A percentile compares a stretch with the other conserved stretches of the same genome.
phyloP scores from a whole-genome alignment of 441 rosid species.

The Mallotus repandus region DNA sequence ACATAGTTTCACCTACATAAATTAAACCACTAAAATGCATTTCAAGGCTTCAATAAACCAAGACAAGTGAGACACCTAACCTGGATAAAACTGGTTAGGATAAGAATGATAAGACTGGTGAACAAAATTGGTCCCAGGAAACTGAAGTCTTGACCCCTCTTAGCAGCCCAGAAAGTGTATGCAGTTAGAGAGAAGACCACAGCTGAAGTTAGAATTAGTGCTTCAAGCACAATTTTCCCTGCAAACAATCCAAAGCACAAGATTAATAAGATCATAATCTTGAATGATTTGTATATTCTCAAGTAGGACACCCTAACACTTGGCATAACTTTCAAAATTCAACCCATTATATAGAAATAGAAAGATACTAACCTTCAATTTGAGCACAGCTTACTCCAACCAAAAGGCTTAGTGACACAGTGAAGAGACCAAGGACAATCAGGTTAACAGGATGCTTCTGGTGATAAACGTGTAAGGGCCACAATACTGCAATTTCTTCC shows the following conservation, averaged over 20 bases:
- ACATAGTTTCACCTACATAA: background rate
- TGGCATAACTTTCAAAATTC: background rate
- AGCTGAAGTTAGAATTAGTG: conserved; percentile 75
- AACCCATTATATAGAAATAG: background rate
- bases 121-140: conserved; percentile 83
- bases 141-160: conserved; percentile 91
- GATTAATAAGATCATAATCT: background rate
- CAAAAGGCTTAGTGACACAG: conserved; percentile 76
- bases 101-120: conserved; percentile 71
- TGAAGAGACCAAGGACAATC: conserved; percentile 79
- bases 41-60: background rate
- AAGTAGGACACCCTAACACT: background rate
- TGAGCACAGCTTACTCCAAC: conserved; percentile 90
- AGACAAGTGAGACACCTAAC: conserved; percentile 30
- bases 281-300: background rate
- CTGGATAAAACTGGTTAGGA: conserved; percentile 82
- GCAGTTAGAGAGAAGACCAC: conserved; percentile 82
- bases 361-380: conserved; percentile 58
- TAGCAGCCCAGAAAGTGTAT: conserved; percentile 95
- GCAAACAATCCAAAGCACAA: background rate
- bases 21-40: background rate
- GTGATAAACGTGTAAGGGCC: conserved; percentile 88
- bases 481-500: conserved; percentile 57
- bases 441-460: conserved; percentile 93
- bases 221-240: conserved; percentile 95